Conservation (phyloP, 2,329 filamentous ascomycete species). For the Trichoderma guizhouense region DNA sequence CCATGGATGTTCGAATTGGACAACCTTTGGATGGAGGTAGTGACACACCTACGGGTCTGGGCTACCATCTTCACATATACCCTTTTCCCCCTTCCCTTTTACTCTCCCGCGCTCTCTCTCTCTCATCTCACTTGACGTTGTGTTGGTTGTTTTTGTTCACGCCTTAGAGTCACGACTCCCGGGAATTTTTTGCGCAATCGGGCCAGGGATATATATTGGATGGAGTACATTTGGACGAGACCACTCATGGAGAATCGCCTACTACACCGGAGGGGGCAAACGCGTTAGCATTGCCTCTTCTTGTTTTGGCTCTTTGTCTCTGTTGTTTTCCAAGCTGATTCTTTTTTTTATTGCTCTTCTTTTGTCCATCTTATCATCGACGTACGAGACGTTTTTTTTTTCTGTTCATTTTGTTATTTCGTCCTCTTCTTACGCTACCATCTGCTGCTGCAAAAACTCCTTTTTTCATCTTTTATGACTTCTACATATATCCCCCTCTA, state of each 20-base stretch:
- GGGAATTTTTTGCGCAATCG: constrained; percentile 29
- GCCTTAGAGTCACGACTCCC: constrained; percentile 38
- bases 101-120: neutral
- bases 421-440: neutral
- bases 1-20: neutral
- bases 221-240: constrained; percentile 39
- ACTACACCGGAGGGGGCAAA: neutral
- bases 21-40: neutral
- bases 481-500: neutral
- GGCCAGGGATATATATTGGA: constrained; percentile 39
- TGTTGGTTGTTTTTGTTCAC: constrained; percentile 29
- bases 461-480: neutral
- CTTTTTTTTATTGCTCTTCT: constrained; percentile 12
- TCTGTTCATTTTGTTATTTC: constrained; percentile 20
- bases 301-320: constrained; percentile 25
- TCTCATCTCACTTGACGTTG: constrained; percentile 25
- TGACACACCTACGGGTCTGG: neutral
- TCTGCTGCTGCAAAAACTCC: neutral
- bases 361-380: constrained; percentile 11
- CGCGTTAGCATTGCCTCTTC: constrained; percentile 29
- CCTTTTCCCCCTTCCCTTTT: neutral
- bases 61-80: neutral
- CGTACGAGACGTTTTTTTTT: constrained; percentile 18
- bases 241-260: constrained; percentile 16
- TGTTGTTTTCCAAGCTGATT: constrained; percentile 10